A percentile compares a stretch with the other conserved stretches of the same genome.
Evolutionary conservation across 192 early-diverging fungal species (phyloP).

Genomic region (Ambispora gerdemannii): DNA sequence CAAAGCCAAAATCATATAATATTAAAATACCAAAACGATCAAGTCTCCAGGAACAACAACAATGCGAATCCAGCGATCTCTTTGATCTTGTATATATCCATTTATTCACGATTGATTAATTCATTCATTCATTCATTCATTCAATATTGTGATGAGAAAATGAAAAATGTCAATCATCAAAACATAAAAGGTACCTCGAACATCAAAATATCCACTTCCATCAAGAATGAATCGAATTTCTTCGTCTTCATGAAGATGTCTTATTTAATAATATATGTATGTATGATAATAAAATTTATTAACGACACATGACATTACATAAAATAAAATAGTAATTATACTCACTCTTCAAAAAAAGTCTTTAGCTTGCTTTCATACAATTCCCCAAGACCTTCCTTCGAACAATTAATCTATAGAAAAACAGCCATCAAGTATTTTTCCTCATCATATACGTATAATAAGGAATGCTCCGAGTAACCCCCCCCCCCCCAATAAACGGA

Average conservation of each 20-base stretch:
- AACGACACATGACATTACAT: no score
- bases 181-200: slow-evolving; percentile 51
- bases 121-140: not conserved
- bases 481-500: no score
- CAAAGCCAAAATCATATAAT: not conserved
- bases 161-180: no score
- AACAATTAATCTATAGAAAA: slow-evolving; percentile 77
- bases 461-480: no score
- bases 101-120: not conserved
- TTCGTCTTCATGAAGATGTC: slow-evolving; percentile 95
- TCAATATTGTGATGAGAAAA: not conserved
- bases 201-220: slow-evolving; percentile 93
- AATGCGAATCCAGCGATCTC: slow-evolving; percentile 88
- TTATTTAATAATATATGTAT: slow-evolving; percentile 34
- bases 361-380: slow-evolving; percentile 92
- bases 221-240: slow-evolving; percentile 92
- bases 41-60: slow-evolving; percentile 67
- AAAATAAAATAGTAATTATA: slow-evolving; percentile 21
- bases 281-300: no score
- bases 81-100: slow-evolving; percentile 38
- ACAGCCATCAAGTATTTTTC: no score
- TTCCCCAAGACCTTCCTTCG: slow-evolving; percentile 71
- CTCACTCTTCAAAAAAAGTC: slow-evolving; percentile 83
- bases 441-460: no score
- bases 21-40: slow-evolving; percentile 65